A percentile compares a stretch with the other conserved stretches of the same genome.
Evolutionary conservation across 202 grass and related monocot species (phyloP).

Genomic region (Sporobolus alterniflorus): DNA sequence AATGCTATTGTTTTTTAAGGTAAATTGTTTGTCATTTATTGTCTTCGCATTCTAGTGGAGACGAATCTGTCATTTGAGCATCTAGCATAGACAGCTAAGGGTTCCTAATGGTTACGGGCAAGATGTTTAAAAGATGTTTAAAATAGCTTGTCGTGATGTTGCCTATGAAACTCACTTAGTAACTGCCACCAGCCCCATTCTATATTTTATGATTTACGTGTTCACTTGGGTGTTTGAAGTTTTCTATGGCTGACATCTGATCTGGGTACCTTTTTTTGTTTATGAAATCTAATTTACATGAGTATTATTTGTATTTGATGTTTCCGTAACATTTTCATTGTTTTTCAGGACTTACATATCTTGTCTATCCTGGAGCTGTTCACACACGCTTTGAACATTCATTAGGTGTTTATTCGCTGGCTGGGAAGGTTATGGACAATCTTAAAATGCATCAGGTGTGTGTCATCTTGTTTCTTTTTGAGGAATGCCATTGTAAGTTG

Average conservation of each 20-base stretch:
- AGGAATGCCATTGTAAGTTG: not conserved
- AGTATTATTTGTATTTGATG: not conserved
- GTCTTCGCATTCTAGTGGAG: not conserved
- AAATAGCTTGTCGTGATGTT: not conserved
- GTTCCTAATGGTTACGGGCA: not conserved
- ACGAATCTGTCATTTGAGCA: not conserved
- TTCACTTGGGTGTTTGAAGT: constrained; percentile 1
- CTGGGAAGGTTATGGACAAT: constrained; percentile 65
- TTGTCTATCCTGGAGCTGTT: constrained; percentile 89
- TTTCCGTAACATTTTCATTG: constrained; percentile 18
- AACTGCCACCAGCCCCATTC: not conserved
- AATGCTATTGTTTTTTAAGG: not conserved
- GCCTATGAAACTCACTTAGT: not conserved
- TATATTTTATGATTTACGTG: not conserved
- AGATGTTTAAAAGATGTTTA: too few relatives aligned
- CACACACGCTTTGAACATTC: constrained; percentile 97
- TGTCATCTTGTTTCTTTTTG: not conserved
- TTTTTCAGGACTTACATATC: constrained; percentile 81
- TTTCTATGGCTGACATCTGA: not conserved
- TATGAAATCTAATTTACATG: not conserved
- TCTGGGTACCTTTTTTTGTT: not conserved
- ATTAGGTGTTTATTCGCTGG: constrained; percentile 81
- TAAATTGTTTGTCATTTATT: not conserved
- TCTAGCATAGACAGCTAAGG: not conserved
- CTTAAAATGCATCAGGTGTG: constrained; percentile 74